Evolutionary conservation across 78 protist genomes (phyloP).

Genomic region (Thecamonas trahens): DNA sequence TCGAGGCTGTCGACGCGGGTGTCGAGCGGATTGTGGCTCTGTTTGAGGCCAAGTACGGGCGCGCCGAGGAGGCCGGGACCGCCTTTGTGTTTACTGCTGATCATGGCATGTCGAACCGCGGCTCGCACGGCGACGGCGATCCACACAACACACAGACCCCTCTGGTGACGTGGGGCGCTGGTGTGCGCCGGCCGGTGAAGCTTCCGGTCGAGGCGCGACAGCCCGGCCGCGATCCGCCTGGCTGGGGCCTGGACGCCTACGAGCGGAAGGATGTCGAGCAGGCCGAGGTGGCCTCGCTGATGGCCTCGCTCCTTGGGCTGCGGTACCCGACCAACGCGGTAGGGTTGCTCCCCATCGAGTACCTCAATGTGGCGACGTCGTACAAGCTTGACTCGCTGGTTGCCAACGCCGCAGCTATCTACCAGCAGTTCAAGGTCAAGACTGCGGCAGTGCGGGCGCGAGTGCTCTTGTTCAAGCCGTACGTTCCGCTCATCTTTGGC

Average conservation of each 20-base stretch:
- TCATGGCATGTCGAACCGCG: conserved; percentile 81
- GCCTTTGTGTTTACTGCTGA: conserved; percentile 74
- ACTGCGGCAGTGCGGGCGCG: background rate
- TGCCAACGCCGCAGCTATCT: conserved; percentile 47
- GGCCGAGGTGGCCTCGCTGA: conserved; percentile 75
- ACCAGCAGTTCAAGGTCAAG: conserved; percentile 35
- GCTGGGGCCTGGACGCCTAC: conserved; percentile 26
- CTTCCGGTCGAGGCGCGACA: background rate
- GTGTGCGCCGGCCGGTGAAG: conserved; percentile 42
- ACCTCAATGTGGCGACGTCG: conserved; percentile 23
- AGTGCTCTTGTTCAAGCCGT: background rate
- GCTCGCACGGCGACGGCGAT: conserved; percentile 83
- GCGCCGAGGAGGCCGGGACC: conserved; percentile 42
- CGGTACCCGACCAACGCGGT: conserved; percentile 68
- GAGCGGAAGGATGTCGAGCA: conserved; percentile 61
- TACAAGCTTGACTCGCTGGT: conserved; percentile 27
- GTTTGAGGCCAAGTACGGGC: conserved; percentile 48
- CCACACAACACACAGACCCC: conserved; percentile 80
- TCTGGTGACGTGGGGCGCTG: conserved; percentile 76
- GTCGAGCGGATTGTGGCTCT: conserved; percentile 2
- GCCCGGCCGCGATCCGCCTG: conserved; percentile 1
- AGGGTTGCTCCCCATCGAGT: conserved; percentile 67
- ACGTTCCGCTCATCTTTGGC: background rate
- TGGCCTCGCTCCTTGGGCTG: conserved; percentile 53
- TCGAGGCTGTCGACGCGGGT: conserved; percentile 48